Evolutionary conservation across 805 yeast genomes (phyloP), one percentile per base, ranked within the genome.

Genomic region (Peterozyma toletana): DNA sequence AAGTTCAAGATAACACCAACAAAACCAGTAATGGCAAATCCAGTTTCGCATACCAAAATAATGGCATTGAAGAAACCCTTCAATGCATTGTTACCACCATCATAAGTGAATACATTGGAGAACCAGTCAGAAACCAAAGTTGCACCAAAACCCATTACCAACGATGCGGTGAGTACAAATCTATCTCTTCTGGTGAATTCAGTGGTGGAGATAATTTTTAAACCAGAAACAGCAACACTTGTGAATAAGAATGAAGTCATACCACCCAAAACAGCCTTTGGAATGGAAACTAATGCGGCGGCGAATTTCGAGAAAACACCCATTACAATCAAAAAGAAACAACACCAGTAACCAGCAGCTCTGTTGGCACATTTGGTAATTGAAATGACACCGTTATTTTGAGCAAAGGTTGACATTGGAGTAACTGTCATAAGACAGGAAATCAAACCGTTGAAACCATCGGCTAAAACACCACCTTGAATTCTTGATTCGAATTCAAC

Each of bases 361-460:
- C 95, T 76, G 55, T 86, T 81, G 39, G 96, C 96, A 66, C 96
- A 88, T 61, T 86, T 87, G 40, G 96, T 90, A 60, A 90, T 73
- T 36, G 95, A 82, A 52, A 89, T 88, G 46, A 89, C 96, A 71
- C 96, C 96, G 60, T 90, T 90, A 66, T 90, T 90, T 66, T 89
- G 96, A 11, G 96, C 96, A 68, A 90, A 90, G 0, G 93, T 83
- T 11, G 95, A 81, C 78, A 88, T 71, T 45, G 96, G 96, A n/a
- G 96, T 84, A 44, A 85, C 67, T 16, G 96, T 88, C 74, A 79
- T 75, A 38, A 89, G 68, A 37, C 89, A 88, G 13, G 93, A 83
- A 3, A 88, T 50, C 17, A 83, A 54, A 48, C 96, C 90, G 59
- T 84, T 84, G 52, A 86, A 54, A 38, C 96, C 96, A 62, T 89